Conservation (phyloP, 148 eudicot genomes). For the Euryodendron excelsum region DNA sequence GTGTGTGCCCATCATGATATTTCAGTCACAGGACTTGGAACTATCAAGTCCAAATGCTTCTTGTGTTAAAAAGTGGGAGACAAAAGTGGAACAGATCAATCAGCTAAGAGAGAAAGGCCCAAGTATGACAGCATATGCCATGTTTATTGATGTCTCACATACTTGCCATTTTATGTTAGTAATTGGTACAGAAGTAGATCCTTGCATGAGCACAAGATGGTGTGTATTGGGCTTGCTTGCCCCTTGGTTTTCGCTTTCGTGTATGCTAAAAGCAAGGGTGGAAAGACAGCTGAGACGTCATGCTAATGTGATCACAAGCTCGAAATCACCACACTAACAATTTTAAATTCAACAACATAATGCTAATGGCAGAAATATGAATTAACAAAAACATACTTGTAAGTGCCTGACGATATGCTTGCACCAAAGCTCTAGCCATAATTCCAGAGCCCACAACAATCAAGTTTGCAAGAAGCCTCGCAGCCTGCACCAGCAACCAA, state of each 20-base stretch:
- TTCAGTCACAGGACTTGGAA: neutral
- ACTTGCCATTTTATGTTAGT: neutral
- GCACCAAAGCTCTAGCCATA: constrained; percentile 58
- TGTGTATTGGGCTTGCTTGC: neutral
- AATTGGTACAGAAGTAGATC: neutral
- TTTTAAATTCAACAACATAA: neutral
- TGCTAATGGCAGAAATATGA: neutral
- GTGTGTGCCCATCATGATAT: neutral
- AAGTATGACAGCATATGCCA: neutral
- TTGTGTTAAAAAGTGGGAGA: neutral
- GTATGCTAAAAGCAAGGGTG: neutral
- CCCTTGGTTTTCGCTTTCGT: neutral
- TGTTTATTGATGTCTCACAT: neutral
- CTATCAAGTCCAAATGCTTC: neutral
- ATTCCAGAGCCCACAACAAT: constrained; percentile 69
- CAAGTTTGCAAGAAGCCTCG: constrained; percentile 58
- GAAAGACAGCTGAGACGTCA: neutral
- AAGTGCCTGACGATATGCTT: constrained; percentile 79
- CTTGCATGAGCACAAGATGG: neutral
- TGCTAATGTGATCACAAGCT: neutral
- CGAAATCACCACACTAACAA: neutral
- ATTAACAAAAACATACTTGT: constrained; percentile 36
- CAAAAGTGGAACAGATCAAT: neutral
- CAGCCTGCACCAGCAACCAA: constrained; percentile 40
- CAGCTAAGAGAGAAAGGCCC: too few relatives aligned